A percentile compares a stretch with the other conserved stretches of the same genome.
Evolutionary conservation across 2,329 filamentous ascomycete genomes (phyloP).

Genomic region (Colletotrichum limetticola): DNA sequence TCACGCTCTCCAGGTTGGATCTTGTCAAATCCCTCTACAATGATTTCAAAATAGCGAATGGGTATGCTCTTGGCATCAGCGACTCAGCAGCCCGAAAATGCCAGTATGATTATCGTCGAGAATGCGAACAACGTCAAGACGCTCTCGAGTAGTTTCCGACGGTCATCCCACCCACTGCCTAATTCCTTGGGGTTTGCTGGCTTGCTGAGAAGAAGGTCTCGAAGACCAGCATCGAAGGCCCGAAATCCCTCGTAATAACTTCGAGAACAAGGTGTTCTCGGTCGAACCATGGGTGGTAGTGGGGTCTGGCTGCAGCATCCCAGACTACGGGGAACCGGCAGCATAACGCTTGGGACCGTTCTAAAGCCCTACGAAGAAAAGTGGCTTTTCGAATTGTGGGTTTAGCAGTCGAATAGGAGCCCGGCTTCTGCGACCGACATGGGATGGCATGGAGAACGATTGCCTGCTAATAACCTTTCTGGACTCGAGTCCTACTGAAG

Average conservation of each 20-base stretch:
- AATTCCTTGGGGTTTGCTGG: neutral
- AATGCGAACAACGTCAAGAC: neutral
- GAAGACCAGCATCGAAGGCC: conserved; percentile 5
- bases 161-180: neutral
- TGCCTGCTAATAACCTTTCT: conserved; percentile 30
- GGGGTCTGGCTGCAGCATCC: conserved; percentile 9
- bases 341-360: conserved; percentile 24
- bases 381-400: conserved; percentile 16
- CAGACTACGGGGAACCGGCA: conserved; percentile 32
- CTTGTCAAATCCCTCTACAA: neutral
- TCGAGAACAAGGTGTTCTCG: conserved; percentile 17
- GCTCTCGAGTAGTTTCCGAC: neutral
- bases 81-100: neutral
- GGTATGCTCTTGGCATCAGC: neutral
- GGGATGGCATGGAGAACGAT: conserved; percentile 34
- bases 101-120: too few species aligned
- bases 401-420: conserved; percentile 21
- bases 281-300: conserved; percentile 22
- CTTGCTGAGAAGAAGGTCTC: conserved; percentile 3
- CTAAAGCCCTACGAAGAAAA: conserved; percentile 34
- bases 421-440: conserved; percentile 25
- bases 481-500: conserved; percentile 24
- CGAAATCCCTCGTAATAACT: conserved; percentile 19
- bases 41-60: neutral
- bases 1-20: neutral